These are phyloP conservation scores for Aspergillus jensenii DNA, from an alignment of 2,329 filamentous ascomycete species.

Conservation along the genomic window DNA sequence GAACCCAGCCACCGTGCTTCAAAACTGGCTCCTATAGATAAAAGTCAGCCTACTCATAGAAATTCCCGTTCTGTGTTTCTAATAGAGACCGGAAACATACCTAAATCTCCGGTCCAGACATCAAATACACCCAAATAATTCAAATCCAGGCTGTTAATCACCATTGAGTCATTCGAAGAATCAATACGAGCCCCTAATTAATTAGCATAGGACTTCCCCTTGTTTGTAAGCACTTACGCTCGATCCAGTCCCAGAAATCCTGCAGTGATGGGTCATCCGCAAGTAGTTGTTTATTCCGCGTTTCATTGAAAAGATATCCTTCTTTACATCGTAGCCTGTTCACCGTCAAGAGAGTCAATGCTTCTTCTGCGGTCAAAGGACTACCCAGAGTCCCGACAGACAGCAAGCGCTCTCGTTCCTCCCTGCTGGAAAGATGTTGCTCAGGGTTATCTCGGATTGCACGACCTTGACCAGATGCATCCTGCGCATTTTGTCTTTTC, in stretches of 20 bases:
- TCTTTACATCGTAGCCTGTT: slow-evolving; percentile 53
- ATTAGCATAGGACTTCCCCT: slow-evolving; percentile 11
- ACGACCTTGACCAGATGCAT: not conserved
- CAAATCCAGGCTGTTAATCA: slow-evolving; percentile 56
- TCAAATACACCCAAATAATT: slow-evolving; percentile 61
- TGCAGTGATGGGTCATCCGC: slow-evolving; percentile 57
- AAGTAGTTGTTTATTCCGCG: slow-evolving; percentile 56
- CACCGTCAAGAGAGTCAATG: slow-evolving; percentile 42
- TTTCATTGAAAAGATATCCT: slow-evolving; percentile 54
- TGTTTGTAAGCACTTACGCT: slow-evolving; percentile 40
- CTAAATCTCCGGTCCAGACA: slow-evolving; percentile 59
- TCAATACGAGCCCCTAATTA: slow-evolving; percentile 38
- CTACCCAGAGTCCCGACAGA: slow-evolving; percentile 28
- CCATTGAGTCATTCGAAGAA: slow-evolving; percentile 53
- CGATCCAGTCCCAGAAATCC: slow-evolving; percentile 59
- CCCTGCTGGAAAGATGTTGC: slow-evolving; percentile 38
- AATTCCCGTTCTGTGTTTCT: not conserved
- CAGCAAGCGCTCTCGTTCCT: slow-evolving; percentile 37
- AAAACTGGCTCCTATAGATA: slow-evolving; percentile 30
- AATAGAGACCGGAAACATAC: slow-evolving; percentile 27
- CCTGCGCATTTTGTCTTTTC: slow-evolving; percentile 15
- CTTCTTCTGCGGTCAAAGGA: slow-evolving; percentile 38
- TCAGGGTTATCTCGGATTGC: not conserved
- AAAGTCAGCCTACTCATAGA: slow-evolving; percentile 8
- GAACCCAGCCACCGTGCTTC: slow-evolving; percentile 31